Evolutionary conservation across 2,329 filamentous ascomycete species (phyloP), one percentile per base, ranked within the genome.

Genomic region (Volutella citrinella): DNA sequence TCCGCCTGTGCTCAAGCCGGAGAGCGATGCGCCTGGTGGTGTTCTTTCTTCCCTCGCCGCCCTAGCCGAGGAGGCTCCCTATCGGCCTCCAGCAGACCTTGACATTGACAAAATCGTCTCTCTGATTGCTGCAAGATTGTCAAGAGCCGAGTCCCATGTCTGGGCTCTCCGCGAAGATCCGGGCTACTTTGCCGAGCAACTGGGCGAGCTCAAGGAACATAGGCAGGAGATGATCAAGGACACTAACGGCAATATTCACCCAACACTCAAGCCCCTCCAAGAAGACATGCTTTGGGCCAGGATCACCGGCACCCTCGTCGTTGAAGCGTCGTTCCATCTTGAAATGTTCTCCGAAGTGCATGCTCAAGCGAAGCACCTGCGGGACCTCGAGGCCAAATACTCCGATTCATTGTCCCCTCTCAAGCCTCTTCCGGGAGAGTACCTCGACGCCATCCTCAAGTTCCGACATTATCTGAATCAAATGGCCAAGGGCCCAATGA

Each of bases 141-240:
- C 59, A 0, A 61, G 62, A 5, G 65, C 66, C 1, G 66, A 76
- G 34, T 76, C 81, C 50, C 72, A 80, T 43, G 26, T 79, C 0
- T 75, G 67, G 66, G 47, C 64, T 0, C 55, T 82, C 4, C 65
- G 76, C 7, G 77, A 82, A 45, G 78, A 82, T 47, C 76, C 77
- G 0, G 56, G 56, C 1, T 80, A 79, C 53, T 81, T 80, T 42
- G 54, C 61, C 5, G 59, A 72, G 3, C 34, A 54, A 1, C 26
- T 77, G 2, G 41, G 49, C 8, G 68, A 74, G 2, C 46, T 49
- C 18, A 61, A 57, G 15, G 70, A 76, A 10, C 76, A 80, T 16
- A n/a, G 65, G 1, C 51, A 54, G 9, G 66, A 74, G 30, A 52
- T 59, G 33, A 13, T 75, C 13, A n/a, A n/a, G n/a, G n/a, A n/a